Evolutionary conservation across 306 rosid genomes (phyloP), one percentile per base, ranked within the genome.

Genomic region (Acacia acuminata): DNA sequence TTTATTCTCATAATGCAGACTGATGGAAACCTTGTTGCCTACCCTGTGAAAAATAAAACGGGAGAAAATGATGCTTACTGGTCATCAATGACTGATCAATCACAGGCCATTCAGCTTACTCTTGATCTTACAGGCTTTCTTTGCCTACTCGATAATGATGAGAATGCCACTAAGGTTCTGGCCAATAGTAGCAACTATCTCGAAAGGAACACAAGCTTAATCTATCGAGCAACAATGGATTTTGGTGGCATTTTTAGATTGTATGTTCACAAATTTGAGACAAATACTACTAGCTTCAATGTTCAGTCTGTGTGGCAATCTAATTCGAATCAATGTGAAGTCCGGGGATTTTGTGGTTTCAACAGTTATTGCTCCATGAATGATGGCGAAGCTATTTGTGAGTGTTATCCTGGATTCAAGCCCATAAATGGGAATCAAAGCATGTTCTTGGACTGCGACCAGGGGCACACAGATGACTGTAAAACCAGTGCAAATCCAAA

Each of bases 371-470:
- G 86, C 78, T 63, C 71, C 25, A 32, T 44, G 42, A 9, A 0
- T 4, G 42, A 60, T 5, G 47, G 72, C 7, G 25, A 51, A n/a
- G 80, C 66, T 48, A 20, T 0, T 5, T 87, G 90, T 17, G 1
- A 63, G 2, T 84, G 88, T 79, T 84, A 32, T 79, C 90, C 78
- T 44, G 84, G 90, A 30, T 87, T 87, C 36, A 4, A 78, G 75
- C 77, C 42, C 10, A 40, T 65, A 53, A 61, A 45, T 34, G 3
- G 27, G 14, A 22, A 3, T n/a, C 12, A 36, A 16, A 38, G 17
- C 32, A 64, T 40, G 85, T 30, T 71, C 65, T n/a, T 58, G 17
- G 60, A 79, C 19, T 87, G 90, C 71, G 3, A 75, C 9, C 81
- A 8, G 34, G 63, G 0, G 43, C 30, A 20, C 58, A 79, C 75